phyloP scores from a whole-genome alignment of 805 yeast genomes.

The Isabelozyma rhagii region DNA sequence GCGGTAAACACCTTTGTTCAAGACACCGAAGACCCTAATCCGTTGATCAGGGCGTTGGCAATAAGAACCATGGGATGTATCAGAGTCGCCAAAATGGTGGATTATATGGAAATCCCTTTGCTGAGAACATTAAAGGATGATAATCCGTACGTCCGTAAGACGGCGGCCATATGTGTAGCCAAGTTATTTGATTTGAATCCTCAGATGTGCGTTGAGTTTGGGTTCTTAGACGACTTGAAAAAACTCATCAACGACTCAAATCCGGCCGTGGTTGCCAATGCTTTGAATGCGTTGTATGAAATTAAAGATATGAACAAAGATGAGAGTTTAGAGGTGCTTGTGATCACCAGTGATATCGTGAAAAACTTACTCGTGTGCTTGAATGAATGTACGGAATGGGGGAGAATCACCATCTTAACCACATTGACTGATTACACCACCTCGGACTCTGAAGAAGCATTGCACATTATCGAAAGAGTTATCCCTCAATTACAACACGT shows the following conservation, averaged over 20 bases:
- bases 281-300: constrained; percentile 81
- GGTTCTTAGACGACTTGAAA: constrained; percentile 69
- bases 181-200: constrained; percentile 86
- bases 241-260: constrained; percentile 77
- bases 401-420: constrained; percentile 82
- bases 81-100: constrained; percentile 91
- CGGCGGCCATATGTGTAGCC: constrained; percentile 97
- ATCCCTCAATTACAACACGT: constrained; percentile 96
- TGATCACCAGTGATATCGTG: constrained; percentile 40
- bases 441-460: constrained; percentile 59
- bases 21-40: constrained; percentile 96
- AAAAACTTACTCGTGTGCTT: constrained; percentile 74
- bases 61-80: constrained; percentile 99
- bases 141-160: constrained; percentile 95
- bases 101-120: constrained; percentile 88
- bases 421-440: constrained; percentile 75
- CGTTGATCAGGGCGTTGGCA: constrained; percentile 91
- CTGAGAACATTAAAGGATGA: constrained; percentile 84
- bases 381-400: constrained; percentile 99
- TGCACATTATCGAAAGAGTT: constrained; percentile 82
- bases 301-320: constrained; percentile 66
- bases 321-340: constrained; percentile 34
- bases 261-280: constrained; percentile 97
- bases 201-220: constrained; percentile 78
- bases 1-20: constrained; percentile 96